Percentiles rank a stretch among this genome's conserved stretches.
These are phyloP conservation scores for Boletus subluridellus DNA, from an alignment of 1,284 basidiomycete genomes.

Conservation along the genomic window DNA sequence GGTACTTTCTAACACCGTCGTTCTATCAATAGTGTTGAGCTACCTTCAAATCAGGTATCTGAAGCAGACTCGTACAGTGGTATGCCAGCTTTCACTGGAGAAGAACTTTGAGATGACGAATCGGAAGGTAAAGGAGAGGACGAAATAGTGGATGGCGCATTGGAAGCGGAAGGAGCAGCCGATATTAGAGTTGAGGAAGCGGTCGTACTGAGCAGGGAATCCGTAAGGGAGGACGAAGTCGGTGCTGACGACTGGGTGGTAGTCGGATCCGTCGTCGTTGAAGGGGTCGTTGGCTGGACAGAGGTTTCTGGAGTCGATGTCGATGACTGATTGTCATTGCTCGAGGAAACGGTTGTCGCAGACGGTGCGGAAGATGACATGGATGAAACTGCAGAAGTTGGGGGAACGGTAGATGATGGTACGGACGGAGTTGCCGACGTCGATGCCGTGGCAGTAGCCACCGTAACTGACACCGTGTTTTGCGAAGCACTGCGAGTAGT, in stretches of 20 bases:
- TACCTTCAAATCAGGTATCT: constrained; percentile 8
- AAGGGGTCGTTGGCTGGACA: constrained; percentile 9
- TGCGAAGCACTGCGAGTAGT: constrained; percentile 13
- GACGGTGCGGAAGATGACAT: constrained; percentile 9
- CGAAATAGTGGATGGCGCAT: constrained; percentile 9
- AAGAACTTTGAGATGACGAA: constrained; percentile 17
- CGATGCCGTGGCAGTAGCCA: constrained; percentile 1
- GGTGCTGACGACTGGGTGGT: constrained; percentile 6
- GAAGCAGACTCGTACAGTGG: constrained; percentile 25
- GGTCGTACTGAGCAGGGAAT: constrained; percentile 3
- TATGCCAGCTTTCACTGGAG: constrained; percentile 16
- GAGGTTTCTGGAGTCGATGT: constrained; percentile 10
- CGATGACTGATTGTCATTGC: neutral
- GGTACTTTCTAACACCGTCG: constrained; percentile 49
- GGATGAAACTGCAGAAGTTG: constrained; percentile 9
- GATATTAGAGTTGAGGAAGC: constrained; percentile 8
- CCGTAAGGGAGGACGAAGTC: constrained; percentile 3
- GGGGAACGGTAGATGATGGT: constrained; percentile 4
- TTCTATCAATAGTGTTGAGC: constrained; percentile 38
- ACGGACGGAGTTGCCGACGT: constrained; percentile 7
- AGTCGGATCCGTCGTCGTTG: constrained; percentile 5
- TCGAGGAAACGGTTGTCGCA: constrained; percentile 6
- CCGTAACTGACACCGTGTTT: constrained; percentile 15
- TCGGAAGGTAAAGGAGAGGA: constrained; percentile 18
- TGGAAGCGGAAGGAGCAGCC: neutral